Evolutionary conservation across 768 basidiomycete species (phyloP).

Genomic region (Cystobasidium onofrii): DNA sequence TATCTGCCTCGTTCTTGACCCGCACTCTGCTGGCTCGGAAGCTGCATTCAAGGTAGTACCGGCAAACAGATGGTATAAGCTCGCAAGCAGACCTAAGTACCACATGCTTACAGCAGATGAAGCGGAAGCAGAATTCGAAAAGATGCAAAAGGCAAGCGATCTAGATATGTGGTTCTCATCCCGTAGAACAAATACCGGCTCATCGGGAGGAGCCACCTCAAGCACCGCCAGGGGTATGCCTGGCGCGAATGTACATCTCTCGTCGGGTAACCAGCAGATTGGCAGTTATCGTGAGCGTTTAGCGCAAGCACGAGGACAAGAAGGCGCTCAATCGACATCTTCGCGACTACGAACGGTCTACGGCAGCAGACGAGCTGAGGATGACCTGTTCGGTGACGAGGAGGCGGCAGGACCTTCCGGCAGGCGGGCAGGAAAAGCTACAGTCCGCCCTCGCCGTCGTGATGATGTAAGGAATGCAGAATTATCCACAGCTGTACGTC

Average conservation of each 20-base stretch:
- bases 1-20: conserved; percentile 21
- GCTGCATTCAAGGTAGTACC: conserved; percentile 30
- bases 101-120: conserved; percentile 13
- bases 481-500: background rate
- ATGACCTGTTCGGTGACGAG: background rate
- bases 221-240: background rate
- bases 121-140: conserved; percentile 20
- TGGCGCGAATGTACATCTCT: background rate
- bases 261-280: background rate
- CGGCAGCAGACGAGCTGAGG: background rate
- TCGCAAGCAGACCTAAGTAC: conserved; percentile 22
- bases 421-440: background rate
- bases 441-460: background rate
- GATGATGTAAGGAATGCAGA: background rate
- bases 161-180: conserved; percentile 25
- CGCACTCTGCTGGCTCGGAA: conserved; percentile 14
- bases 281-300: background rate
- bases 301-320: conserved; percentile 9
- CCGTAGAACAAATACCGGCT: background rate
- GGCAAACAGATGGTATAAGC: conserved; percentile 27
- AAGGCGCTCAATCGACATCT: background rate
- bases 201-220: background rate
- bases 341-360: background rate
- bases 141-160: conserved; percentile 22
- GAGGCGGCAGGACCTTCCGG: conserved; percentile 16